Percentiles rank a stretch among this genome's conserved stretches.
phyloP scores from a whole-genome alignment of 306 rosid species.

The Oxytropis ochrocephala region DNA sequence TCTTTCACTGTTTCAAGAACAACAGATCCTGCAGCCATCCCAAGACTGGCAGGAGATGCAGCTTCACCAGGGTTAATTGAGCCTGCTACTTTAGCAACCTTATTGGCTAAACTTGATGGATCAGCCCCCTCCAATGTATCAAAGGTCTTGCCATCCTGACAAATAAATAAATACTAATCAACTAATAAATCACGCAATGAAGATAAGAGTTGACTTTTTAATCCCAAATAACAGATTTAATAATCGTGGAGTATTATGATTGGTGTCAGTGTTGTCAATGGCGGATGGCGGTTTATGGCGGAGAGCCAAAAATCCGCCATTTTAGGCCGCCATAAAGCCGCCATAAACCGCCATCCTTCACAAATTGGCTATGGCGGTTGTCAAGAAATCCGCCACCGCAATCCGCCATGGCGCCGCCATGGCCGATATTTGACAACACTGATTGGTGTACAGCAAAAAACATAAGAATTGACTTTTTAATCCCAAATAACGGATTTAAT shows the following conservation, averaged over 20 bases:
- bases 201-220: not conserved
- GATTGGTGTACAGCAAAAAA: too few relatives aligned
- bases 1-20: conserved; percentile 71
- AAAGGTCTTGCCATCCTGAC: conserved; percentile 74
- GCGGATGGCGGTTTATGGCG: too few relatives aligned
- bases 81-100: conserved; percentile 82
- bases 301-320: too few relatives aligned
- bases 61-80: conserved; percentile 57
- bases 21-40: conserved; percentile 76
- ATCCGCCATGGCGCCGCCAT: too few relatives aligned
- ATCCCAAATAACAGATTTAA: not conserved
- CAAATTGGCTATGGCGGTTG: too few relatives aligned
- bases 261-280: too few relatives aligned
- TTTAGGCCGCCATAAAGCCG: too few relatives aligned
- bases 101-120: conserved; percentile 96
- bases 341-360: too few relatives aligned
- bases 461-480: not conserved
- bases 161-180: conserved; percentile 17
- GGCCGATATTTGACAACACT: too few relatives aligned
- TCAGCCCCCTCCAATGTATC: conserved; percentile 96
- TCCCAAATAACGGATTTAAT: not conserved
- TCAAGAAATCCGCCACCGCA: too few relatives aligned
- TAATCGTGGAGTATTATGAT: not conserved
- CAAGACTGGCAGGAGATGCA: conserved; percentile 93
- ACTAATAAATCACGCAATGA: too few relatives aligned